Percentiles rank a stretch among this genome's conserved stretches.
Conservation (phyloP, 2,329 filamentous ascomycete species). For the Teratosphaeriaceae sp. region DNA sequence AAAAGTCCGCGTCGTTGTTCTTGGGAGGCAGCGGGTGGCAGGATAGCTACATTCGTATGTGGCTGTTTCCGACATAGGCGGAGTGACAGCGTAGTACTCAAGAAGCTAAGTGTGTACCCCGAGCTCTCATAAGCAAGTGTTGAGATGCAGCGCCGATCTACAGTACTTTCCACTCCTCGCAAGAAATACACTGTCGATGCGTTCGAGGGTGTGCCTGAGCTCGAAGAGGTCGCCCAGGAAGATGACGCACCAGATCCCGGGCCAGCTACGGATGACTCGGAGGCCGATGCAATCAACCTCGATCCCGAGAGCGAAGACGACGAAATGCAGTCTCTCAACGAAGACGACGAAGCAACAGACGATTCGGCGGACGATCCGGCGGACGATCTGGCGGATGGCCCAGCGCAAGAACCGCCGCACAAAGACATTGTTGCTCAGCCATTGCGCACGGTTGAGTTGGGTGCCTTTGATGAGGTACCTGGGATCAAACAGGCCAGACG, state of each 20-base stretch:
- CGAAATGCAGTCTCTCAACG: neutral
- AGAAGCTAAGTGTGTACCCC: conserved; percentile 10
- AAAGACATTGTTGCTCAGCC: too few species aligned
- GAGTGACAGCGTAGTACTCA: too few species aligned
- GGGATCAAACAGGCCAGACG: conserved; percentile 38
- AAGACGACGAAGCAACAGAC: neutral
- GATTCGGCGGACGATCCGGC: too few species aligned
- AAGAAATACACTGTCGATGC: conserved; percentile 30
- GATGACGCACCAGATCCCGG: conserved; percentile 19
- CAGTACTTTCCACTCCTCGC: conserved; percentile 14
- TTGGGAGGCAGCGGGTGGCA: too few species aligned
- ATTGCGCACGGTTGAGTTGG: too few species aligned
- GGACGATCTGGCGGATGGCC: too few species aligned
- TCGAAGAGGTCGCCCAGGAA: conserved; percentile 9
- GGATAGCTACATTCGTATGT: too few species aligned
- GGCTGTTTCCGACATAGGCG: too few species aligned
- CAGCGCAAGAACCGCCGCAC: too few species aligned
- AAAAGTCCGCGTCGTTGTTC: neutral
- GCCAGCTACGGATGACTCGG: conserved; percentile 16
- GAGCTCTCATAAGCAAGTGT: neutral
- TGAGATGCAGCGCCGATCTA: conserved; percentile 14
- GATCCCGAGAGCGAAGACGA: neutral
- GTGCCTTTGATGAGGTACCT: too few species aligned
- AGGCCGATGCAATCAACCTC: conserved; percentile 5
- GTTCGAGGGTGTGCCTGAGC: conserved; percentile 28